Conservation (phyloP, 805 yeast genomes). For the Wickerhamomyces chaumierensis region DNA sequence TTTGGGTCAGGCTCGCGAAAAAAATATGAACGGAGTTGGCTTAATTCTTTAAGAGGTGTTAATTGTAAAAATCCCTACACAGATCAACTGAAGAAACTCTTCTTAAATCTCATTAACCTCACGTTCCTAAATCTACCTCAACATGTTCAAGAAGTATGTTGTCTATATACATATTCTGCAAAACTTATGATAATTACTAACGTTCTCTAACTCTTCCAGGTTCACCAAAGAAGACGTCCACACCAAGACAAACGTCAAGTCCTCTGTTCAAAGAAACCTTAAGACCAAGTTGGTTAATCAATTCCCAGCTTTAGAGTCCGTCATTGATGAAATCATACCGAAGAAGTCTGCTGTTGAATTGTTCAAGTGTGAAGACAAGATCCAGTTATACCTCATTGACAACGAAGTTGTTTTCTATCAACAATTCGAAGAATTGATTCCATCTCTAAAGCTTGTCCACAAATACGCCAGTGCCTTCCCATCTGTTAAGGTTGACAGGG, state of each 20-base stretch:
- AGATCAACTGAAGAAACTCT: not conserved
- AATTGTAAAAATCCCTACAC: too few relatives aligned
- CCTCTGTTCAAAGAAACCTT: constrained; percentile 88
- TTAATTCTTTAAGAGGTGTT: too few relatives aligned
- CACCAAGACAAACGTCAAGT: constrained; percentile 82
- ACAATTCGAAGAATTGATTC: constrained; percentile 70
- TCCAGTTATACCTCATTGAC: constrained; percentile 66
- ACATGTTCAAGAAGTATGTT: constrained; percentile 37
- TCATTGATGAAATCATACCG: constrained; percentile 75
- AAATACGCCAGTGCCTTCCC: constrained; percentile 80
- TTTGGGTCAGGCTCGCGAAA: too few relatives aligned
- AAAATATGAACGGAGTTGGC: too few relatives aligned
- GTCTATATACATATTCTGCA: not conserved
- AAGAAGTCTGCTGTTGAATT: constrained; percentile 75
- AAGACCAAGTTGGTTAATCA: constrained; percentile 62
- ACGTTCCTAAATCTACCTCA: not conserved
- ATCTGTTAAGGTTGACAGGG: constrained; percentile 81
- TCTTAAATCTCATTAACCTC: constrained; percentile 2
- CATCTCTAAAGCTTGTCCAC: constrained; percentile 66
- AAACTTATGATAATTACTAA: not conserved
- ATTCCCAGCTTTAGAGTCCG: constrained; percentile 64
- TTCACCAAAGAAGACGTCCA: constrained; percentile 82
- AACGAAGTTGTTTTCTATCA: constrained; percentile 69
- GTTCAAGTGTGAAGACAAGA: constrained; percentile 83
- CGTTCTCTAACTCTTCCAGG: constrained; percentile 16